Base-by-base conservation (phyloP, 768 basidiomycete genomes). In the Pilatotrama ljubarskyi region DNA sequence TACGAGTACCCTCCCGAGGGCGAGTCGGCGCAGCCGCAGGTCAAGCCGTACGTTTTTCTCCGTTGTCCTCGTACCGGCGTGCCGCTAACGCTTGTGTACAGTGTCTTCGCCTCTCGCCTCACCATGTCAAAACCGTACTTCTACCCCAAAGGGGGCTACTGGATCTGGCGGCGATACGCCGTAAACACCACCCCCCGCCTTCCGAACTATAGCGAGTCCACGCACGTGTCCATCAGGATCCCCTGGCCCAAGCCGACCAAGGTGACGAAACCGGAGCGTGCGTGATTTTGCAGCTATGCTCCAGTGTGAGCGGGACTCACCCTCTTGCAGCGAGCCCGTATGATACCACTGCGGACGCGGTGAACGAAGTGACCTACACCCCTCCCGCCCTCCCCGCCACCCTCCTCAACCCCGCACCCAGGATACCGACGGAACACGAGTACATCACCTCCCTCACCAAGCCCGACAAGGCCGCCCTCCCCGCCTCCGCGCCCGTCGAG, bases 71-170 rank as follows among this genome's bases (percentile, higher is more conserved):
- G 3, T 14, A 5, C 29, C 29, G 29, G 13, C 32, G 26, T 5
- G 38, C 14, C 14, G 25, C 55, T 59, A 0, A 64, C 32, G 25
- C 9, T 17, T 35, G 13, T 41, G 51, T 60, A 15, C 56, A 94
- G 91, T 13, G 87, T 93, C 0, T 94, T 91, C 72, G 92, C 91
- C 3, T 81, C 80, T 57, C 88, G 92, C 26, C 51, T 93, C 40
- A 82, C 83, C 43, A 85, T 82, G 10, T 80, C 87, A 17, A 69
- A 76, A 14, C 84, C 90, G 2, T 73, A 75, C 48, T 93, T 85
- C 84, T 79, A 84, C 60, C 77, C 77, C 3, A 73, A 75, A 55
- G 72, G 76, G 41, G 79, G 80, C 63, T 80, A 82, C 25, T 93
- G 79, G 69, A 77, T 85, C 22, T 94, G 92, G 92, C 80, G 82